Conservation (phyloP, 805 yeast genomes). For the Metschnikowia vanudenii region DNA sequence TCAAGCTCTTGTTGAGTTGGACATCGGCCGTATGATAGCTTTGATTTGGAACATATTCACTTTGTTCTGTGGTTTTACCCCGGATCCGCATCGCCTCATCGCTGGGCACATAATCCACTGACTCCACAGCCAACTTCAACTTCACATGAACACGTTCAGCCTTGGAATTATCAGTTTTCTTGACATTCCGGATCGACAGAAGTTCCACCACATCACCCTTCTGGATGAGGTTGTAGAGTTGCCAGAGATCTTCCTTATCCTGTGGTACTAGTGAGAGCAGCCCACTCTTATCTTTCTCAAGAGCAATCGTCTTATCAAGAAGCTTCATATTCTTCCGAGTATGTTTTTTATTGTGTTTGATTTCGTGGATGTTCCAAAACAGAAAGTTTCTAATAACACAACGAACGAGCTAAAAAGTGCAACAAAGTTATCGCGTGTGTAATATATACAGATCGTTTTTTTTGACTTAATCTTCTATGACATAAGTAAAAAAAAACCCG, state of each 20-base stretch:
- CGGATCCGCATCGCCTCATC: constrained; percentile 76
- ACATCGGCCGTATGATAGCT: constrained; percentile 87
- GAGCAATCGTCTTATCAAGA: constrained; percentile 21
- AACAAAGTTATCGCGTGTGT: too few relatives aligned
- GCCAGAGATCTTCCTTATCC: constrained; percentile 91
- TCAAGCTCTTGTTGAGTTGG: constrained; percentile 65
- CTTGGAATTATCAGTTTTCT: constrained; percentile 41
- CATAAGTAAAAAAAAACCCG: too few relatives aligned
- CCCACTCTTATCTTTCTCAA: constrained; percentile 58
- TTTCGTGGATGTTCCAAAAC: too few relatives aligned
- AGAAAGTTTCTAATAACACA: too few relatives aligned
- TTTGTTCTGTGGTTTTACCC: constrained; percentile 68
- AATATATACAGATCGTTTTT: too few relatives aligned
- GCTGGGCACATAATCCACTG: constrained; percentile 73
- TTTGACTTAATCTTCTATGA: too few relatives aligned
- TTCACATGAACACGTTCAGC: constrained; percentile 45
- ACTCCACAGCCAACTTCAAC: constrained; percentile 60
- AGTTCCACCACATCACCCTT: constrained; percentile 73
- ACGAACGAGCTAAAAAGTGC: too few relatives aligned
- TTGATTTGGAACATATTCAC: constrained; percentile 77
- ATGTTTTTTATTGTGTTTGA: too few relatives aligned
- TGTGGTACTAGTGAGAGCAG: constrained; percentile 68
- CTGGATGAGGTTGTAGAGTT: constrained; percentile 74
- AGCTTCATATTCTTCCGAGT: constrained; percentile 15
- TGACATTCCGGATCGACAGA: constrained; percentile 65